Evolutionary conservation across 805 yeast genomes (phyloP), one percentile per base, ranked within the genome.

Genomic region (Pichia cabralensis): DNA sequence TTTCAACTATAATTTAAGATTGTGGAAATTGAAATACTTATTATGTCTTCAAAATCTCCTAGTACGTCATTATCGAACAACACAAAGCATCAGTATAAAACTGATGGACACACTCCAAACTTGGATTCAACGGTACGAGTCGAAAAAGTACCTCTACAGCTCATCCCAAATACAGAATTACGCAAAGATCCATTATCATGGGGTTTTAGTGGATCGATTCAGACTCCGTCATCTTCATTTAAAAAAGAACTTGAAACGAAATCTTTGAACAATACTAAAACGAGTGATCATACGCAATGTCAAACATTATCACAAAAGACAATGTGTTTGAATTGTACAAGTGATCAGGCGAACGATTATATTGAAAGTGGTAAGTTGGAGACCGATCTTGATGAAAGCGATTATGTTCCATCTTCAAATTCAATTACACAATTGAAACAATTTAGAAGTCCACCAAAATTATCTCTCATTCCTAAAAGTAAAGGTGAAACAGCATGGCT

Each of bases 41-140:
- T n/a, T n/a, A n/a, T n/a, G n/a, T n/a, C n/a, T n/a, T n/a, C n/a
- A n/a, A n/a, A n/a, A n/a, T n/a, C n/a, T 36, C 5, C 17, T 31
- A 17, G 17, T 32, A 8, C 35, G 35, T 15, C 36, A 28, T 6
- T 36, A 22, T 17, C 40, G 33, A 13, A 36, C 40, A 17, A 30
- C 20, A 6, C 28, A 30, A 10, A 36, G 36, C 13, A 18, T 17
- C 10, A 36, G 26, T 21, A 8, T 36, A 20, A 19, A 9, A 15
- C 26, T 32, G 36, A 36, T 28, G 6, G 36, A 36, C 10, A 14
- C 10, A 11, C 24, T 36, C 3, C 36, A 32, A 20, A 13, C 14
- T 7, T 32, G 40, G 40, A 32, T 36, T 16, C 30, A 22, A 23
- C 35, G 22, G 21, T 32, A 15, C 33, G 36, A 36, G 22, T 29